Evolutionary conservation across 2,329 filamentous ascomycete species (phyloP), one percentile per base, ranked within the genome.

Genomic region (Zasmidium angulare): DNA sequence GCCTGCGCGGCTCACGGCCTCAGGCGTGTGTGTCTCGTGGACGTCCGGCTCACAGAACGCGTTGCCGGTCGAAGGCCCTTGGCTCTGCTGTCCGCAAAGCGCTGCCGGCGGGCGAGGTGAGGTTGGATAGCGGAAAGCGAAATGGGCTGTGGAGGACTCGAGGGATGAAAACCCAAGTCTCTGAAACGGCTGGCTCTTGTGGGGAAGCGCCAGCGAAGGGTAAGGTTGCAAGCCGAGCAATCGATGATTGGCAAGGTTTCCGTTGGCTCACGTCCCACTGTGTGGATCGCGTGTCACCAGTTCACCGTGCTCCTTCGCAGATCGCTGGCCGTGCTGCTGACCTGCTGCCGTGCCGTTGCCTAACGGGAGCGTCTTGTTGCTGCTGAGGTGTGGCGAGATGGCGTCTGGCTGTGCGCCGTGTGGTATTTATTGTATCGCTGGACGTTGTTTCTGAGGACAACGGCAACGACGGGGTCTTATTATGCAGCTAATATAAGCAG

Each of bases 211-310:
- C 58, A 47, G 49, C 21, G 56, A 36, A 60, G 26, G 57, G 53
- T 59, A 53, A 60, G 59, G 57, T 56, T 62, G 56, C 48, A 56
- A 48, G 55, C 54, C 51, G 56, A 58, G 51, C 36, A 49, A 29
- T 58, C 57, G 58, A 57, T 62, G 62, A 62, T 64, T 64, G 62
- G 62, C 62, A 59, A 64, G 59, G 59, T 59, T 56, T 55, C n/a
- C 57, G 50, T 50, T 47, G 58, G 55, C 52, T 53, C 49, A 55
- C 58, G 55, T 59, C 50, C 29, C 58, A 53, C 58, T 40, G 48
- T 46, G 43, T 46, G 57, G 56, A 56, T 58, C 54, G 56, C 59
- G 61, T 59, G 63, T 58, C 58, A 55, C 57, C 53, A 53, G 50
- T 50, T 53, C 51, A 29, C n/a, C 46, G 56, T 53, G 46, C 53